Percentiles rank a stretch among this genome's conserved stretches.
Evolutionary conservation across 306 rosid species (phyloP).

Genomic region (Purshia tridentata): DNA sequence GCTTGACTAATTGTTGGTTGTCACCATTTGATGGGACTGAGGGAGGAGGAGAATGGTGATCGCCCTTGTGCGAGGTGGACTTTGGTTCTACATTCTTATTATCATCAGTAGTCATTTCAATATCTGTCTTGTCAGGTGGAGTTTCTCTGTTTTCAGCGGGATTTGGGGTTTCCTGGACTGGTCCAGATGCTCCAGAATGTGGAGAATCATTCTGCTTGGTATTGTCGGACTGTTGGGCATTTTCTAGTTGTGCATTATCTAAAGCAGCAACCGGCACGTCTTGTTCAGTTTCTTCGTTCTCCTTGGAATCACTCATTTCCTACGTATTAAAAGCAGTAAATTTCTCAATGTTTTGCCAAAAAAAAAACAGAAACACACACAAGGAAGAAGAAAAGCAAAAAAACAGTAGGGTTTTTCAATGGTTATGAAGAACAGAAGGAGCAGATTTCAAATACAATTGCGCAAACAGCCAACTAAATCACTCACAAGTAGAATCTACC

Average conservation of each 20-base stretch:
- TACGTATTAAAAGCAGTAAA: not conserved
- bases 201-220: slow-evolving; percentile 22
- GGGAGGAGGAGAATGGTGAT: slow-evolving; percentile 28
- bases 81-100: slow-evolving; percentile 25
- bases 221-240: not conserved
- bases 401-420: not conserved
- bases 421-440: too few species aligned
- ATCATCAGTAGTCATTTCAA: slow-evolving; percentile 18
- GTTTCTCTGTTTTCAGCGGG: slow-evolving; percentile 28
- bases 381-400: not conserved
- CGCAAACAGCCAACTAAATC: not conserved
- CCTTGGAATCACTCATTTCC: slow-evolving; percentile 64
- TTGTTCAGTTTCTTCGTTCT: slow-evolving; percentile 37
- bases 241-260: slow-evolving; percentile 22
- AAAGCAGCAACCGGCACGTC: slow-evolving; percentile 17
- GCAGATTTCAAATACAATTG: too few species aligned
- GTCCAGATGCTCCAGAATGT: slow-evolving; percentile 29
- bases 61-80: slow-evolving; percentile 24
- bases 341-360: too few species aligned
- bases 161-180: slow-evolving; percentile 26
- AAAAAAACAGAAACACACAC: not conserved
- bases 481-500: not conserved
- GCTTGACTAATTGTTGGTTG: not conserved
- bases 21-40: slow-evolving; percentile 28
- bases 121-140: not conserved